phyloP scores from a whole-genome alignment of 371 early-diverging fungal species.

The Apophysomyces trapeziformis region DNA sequence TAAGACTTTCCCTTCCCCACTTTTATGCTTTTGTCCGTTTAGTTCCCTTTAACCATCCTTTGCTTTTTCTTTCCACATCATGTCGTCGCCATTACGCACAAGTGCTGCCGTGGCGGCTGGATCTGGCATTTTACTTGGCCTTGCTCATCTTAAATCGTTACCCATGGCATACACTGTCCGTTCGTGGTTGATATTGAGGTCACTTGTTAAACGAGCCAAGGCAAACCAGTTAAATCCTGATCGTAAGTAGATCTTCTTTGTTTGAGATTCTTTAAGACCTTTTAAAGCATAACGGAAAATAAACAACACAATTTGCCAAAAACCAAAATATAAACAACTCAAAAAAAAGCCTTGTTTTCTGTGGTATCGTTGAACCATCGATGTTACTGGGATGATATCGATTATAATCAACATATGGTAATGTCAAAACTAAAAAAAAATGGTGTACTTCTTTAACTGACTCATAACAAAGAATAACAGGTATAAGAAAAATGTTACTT shows the following conservation, averaged over 20 bases:
- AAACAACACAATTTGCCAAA: no score
- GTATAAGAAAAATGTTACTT: conserved; percentile 14
- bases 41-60: conserved; percentile 10
- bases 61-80: conserved; percentile 1
- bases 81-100: conserved; percentile 15
- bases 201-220: conserved; percentile 37
- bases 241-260: conserved; percentile 18
- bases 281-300: no score
- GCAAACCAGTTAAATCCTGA: conserved; percentile 30
- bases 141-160: conserved; percentile 38
- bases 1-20: no score
- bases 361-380: conserved; percentile 36
- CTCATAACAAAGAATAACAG: conserved; percentile 36
- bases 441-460: conserved; percentile 5
- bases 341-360: conserved; percentile 33
- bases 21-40: no score
- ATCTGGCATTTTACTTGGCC: conserved; percentile 20
- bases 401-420: conserved; percentile 55
- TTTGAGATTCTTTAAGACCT: no score
- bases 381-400: conserved; percentile 49
- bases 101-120: conserved; percentile 15
- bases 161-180: conserved; percentile 46
- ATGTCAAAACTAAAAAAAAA: background rate
- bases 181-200: conserved; percentile 37
- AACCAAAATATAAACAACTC: no score